Conservation (phyloP, 2,329 filamentous ascomycete genomes). For the Coleophoma eucalyptorum region DNA sequence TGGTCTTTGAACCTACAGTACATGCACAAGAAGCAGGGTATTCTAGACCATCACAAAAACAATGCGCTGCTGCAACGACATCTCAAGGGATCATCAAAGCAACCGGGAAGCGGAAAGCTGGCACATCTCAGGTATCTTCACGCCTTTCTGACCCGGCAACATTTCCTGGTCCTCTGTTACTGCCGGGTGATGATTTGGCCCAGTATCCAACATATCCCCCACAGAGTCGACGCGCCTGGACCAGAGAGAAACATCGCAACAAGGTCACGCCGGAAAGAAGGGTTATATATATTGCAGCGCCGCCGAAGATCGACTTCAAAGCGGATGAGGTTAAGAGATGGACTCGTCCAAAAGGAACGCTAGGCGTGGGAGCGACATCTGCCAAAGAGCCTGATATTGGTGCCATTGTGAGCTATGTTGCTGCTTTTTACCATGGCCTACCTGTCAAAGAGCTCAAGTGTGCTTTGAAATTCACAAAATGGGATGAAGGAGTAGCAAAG, state of each 20-base stretch:
- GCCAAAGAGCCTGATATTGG: conserved; percentile 3
- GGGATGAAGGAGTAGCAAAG: background rate
- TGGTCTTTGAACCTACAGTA: background rate
- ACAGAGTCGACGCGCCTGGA: conserved; percentile 20
- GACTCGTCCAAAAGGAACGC: background rate
- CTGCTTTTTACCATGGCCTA: conserved; percentile 21
- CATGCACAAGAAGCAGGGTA: conserved; percentile 5
- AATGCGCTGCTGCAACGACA: conserved; percentile 26
- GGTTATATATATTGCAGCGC: conserved; percentile 18
- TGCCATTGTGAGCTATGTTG: conserved; percentile 17
- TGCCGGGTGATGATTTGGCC: conserved; percentile 19
- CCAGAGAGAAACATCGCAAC: conserved; percentile 13
- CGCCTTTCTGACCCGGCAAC: background rate
- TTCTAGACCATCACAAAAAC: conserved; percentile 1
- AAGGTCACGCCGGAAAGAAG: conserved; percentile 12
- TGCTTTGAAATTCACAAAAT: conserved; percentile 10
- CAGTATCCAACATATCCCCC: conserved; percentile 12
- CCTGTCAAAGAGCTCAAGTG: conserved; percentile 16
- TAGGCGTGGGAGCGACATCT: background rate
- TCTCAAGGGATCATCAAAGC: background rate
- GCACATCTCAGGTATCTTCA: no score
- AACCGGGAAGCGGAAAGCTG: background rate
- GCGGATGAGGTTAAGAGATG: conserved; percentile 8
- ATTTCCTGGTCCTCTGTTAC: conserved; percentile 19
- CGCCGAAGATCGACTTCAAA: conserved; percentile 10